Base-by-base conservation (phyloP, 2,329 filamentous ascomycete species). In the Colletotrichum tropicicola region DNA sequence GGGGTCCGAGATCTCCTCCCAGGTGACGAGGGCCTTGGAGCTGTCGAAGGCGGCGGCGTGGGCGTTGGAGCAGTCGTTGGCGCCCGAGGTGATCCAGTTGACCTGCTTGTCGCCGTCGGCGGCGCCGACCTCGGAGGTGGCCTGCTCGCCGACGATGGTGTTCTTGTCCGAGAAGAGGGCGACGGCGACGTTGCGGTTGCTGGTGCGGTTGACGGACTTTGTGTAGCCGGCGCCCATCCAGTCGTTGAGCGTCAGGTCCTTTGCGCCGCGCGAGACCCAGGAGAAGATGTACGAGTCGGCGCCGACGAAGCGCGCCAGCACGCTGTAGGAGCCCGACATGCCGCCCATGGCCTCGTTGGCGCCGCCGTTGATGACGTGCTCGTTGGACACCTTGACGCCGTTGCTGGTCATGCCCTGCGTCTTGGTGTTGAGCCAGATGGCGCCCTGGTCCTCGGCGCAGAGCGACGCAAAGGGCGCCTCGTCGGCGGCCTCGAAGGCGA, bases 391-490 rank as follows among this genome's bases (percentile, higher is more conserved):
- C 76, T 89, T 89, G 69, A 85, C 79, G 28, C 86, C 86, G 43
- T 73, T 71, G 65, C 71, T 78, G 60, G 65, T 70, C 87, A 89
- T 89, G 25, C 82, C 82, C 69, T 85, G 84, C 2, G 81, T 83
- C 59, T 85, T 80, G 21, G 86, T 89, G 78, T 90, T 90, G 51
- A 89, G 78, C 87, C 87, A 89, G 75, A 90, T 87, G 43, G 82
- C 84, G 21, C 87, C 87, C 72, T 89, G 87, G 68, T 89, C 87
- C 69, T 89, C 87, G 17, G 87, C 83, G 69, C 87, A 89, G 63
- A 89, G 78, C 55, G 81, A 85, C 21, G 87, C 85, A 65, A 86
- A 89, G 4, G 87, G 87, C 17, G 83, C 78, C 13, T 79, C 82
- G 52, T 88, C 86, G 19, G 87, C 86, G 17, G 83, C 85, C 72